Percentiles rank a stretch among this genome's conserved stretches.
These are phyloP conservation scores for Psilocybe cubensis DNA, from an alignment of 768 basidiomycete genomes.

Conservation along the genomic window DNA sequence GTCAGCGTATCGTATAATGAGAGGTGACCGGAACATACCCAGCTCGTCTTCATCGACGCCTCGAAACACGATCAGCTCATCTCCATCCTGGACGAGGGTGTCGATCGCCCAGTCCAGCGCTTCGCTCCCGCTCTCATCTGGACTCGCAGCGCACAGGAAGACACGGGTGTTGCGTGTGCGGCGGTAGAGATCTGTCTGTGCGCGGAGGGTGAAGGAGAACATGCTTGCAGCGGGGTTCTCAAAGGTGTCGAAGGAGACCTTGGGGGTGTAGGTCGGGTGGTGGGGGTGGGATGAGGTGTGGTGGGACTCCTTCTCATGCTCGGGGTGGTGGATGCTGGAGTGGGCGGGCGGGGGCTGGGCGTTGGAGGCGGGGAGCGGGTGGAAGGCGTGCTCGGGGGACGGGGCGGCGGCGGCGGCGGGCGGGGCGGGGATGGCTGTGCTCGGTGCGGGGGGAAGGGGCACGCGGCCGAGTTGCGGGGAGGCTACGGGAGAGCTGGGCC, in stretches of 20 bases:
- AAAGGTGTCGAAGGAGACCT: conserved; percentile 88
- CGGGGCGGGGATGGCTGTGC: not conserved
- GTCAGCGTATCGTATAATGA: not conserved
- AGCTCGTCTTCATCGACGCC: conserved; percentile 89
- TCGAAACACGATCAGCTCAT: conserved; percentile 90
- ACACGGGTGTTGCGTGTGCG: conserved; percentile 80
- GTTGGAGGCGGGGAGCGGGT: not conserved
- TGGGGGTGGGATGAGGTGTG: conserved; percentile 4
- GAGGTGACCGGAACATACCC: conserved; percentile 45
- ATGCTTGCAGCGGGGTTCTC: conserved; percentile 80
- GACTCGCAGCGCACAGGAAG: conserved; percentile 87
- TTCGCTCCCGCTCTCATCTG: conserved; percentile 86
- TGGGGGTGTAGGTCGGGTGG: conserved; percentile 50
- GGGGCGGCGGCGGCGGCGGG: not conserved
- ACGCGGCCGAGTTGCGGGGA: not conserved
- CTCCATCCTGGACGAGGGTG: conserved; percentile 81
- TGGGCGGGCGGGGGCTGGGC: not conserved
- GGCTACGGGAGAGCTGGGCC: conserved; percentile 16
- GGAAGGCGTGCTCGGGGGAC: not conserved
- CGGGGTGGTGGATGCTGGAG: conserved; percentile 1
- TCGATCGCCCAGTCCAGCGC: conserved; percentile 95
- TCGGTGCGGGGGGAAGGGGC: not conserved
- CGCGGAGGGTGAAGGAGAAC: conserved; percentile 88
- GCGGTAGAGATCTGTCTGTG: conserved; percentile 81
- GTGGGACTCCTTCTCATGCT: conserved; percentile 1